Evolutionary conservation across 331 rosid species (phyloP).

Genomic region (Cydonia oblonga): DNA sequence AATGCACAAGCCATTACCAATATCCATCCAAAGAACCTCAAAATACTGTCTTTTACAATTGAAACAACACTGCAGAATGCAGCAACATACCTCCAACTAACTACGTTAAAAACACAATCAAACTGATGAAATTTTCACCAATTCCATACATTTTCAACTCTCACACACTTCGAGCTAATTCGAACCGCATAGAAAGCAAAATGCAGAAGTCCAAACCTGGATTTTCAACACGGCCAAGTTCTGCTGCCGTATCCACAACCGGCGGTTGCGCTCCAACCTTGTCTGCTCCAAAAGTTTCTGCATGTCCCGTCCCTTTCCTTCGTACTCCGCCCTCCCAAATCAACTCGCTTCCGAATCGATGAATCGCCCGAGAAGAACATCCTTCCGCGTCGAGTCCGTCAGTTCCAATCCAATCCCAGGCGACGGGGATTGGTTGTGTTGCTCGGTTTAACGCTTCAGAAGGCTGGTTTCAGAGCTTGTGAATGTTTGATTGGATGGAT

Average conservation of each 20-base stretch:
- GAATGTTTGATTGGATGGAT: slow-evolving; percentile 1
- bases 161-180: neutral
- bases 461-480: neutral
- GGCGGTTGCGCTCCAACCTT: slow-evolving; percentile 72
- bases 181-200: neutral
- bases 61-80: neutral
- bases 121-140: neutral
- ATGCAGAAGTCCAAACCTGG: slow-evolving; percentile 43
- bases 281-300: slow-evolving; percentile 89
- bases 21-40: neutral
- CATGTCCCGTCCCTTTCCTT: slow-evolving; percentile 86
- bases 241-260: slow-evolving; percentile 56
- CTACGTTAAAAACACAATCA: neutral
- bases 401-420: slow-evolving; percentile 27
- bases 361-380: slow-evolving; percentile 98
- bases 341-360: slow-evolving; percentile 89
- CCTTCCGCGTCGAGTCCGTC: slow-evolving; percentile 7
- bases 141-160: neutral
- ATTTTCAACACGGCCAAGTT: slow-evolving; percentile 67
- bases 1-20: neutral
- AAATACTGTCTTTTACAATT: neutral
- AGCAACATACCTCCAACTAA: neutral
- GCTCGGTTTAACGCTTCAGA: neutral
- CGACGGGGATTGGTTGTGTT: neutral
- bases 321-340: slow-evolving; percentile 90